Percentiles rank a stretch among this genome's conserved stretches.
phyloP scores from a whole-genome alignment of 331 rosid species.

The Pyrus hybrid region DNA sequence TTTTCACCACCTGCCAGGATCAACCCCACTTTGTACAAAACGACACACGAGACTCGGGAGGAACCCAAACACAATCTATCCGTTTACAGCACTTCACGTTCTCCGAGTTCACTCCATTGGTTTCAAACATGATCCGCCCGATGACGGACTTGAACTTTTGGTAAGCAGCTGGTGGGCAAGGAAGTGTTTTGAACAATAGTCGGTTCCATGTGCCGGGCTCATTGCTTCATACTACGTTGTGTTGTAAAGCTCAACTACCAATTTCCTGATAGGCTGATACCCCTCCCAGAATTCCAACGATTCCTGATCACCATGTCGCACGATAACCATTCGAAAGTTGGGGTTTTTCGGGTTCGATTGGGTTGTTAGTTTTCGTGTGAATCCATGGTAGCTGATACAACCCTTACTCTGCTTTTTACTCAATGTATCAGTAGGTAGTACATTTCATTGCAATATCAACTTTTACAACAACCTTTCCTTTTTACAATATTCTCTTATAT shows the following conservation, averaged over 20 bases:
- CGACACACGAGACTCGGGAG: constrained; percentile 61
- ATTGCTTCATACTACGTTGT: constrained; percentile 46
- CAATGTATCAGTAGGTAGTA: too few species aligned
- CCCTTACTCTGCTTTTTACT: too few species aligned
- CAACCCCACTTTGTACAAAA: constrained; percentile 65
- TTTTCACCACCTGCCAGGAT: constrained; percentile 62
- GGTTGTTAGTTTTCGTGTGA: too few species aligned
- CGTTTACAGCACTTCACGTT: constrained; percentile 51
- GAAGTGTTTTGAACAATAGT: constrained; percentile 58
- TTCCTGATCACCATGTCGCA: constrained; percentile 66
- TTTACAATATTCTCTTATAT: too few species aligned
- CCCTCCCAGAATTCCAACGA: constrained; percentile 71
- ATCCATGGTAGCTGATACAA: too few species aligned
- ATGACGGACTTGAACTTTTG: constrained; percentile 56
- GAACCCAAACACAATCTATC: constrained; percentile 88
- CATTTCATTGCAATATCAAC: too few species aligned
- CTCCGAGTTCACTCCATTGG: constrained; percentile 47
- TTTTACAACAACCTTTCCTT: too few species aligned
- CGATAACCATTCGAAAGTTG: constrained; percentile 45
- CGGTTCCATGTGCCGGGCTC: constrained; percentile 89
- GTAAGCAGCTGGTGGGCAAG: constrained; percentile 65
- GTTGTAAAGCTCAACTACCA: constrained; percentile 44
- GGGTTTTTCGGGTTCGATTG: constrained; percentile 10
- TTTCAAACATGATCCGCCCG: constrained; percentile 85
- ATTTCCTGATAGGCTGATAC: constrained; percentile 27